A percentile compares a stretch with the other conserved stretches of the same genome.
Evolutionary conservation across 2,329 filamentous ascomycete genomes (phyloP).

Genomic region (Aspergillus sp.): DNA sequence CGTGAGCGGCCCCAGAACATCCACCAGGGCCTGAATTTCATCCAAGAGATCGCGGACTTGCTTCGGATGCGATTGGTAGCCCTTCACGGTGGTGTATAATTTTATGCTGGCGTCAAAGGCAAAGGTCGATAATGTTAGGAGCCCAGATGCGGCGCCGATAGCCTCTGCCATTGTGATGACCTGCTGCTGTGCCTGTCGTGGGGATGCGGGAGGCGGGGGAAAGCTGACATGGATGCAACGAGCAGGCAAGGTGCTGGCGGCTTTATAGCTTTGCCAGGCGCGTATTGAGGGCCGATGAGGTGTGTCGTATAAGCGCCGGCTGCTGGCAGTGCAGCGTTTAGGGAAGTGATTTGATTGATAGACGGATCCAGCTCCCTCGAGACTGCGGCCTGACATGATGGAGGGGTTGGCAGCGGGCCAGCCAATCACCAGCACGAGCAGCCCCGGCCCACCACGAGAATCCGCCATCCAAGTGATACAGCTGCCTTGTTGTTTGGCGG

Average conservation of each 20-base stretch:
- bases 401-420: no score
- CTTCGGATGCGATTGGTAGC: constrained; percentile 39
- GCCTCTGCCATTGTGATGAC: constrained; percentile 36
- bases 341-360: no score
- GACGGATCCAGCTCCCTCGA: no score
- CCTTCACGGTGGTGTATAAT: constrained; percentile 40
- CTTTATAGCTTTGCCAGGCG: background rate
- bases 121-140: constrained; percentile 39
- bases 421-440: no score
- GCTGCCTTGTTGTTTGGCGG: no score
- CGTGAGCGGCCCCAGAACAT: constrained; percentile 36
- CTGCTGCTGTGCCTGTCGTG: background rate
- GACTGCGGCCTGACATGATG: no score
- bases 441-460: no score
- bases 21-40: constrained; percentile 42
- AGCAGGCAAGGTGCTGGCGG: background rate
- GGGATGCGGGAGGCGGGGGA: background rate
- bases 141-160: constrained; percentile 39
- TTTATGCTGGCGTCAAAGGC: constrained; percentile 41
- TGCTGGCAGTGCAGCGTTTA: background rate
- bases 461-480: no score
- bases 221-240: background rate
- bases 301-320: background rate
- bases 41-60: constrained; percentile 42
- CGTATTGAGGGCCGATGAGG: background rate